Base-by-base conservation (phyloP, 306 rosid genomes). In the Dalbergia cochinchinensis region DNA sequence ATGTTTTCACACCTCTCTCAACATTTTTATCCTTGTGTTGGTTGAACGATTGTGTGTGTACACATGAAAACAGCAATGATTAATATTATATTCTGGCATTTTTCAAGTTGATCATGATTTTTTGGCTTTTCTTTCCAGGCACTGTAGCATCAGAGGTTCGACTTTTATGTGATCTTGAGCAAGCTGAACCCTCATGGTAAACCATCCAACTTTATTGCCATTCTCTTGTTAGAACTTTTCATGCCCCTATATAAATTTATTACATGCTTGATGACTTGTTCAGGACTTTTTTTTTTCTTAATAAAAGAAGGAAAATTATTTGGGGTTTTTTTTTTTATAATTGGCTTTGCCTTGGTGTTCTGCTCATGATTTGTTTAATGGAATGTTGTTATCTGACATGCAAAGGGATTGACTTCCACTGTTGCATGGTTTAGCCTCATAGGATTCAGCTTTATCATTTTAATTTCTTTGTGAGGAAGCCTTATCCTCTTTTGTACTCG, bases 91-190 rank as follows among this genome's bases (percentile, higher is more conserved):
- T 57, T 31, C 41, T 22, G 37, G 33, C 6, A 4, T 57, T 66
- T 70, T 65, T 60, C 81, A 65, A 54, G 65, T 44, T 50, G 65
- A 47, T 59, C 51, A 73, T 10, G 64, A 60, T 77, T 74, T 57
- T 65, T 11, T 71, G 51, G 47, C 34, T 74, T 71, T 79, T 76
- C 73, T 65, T 84, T 75, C 7, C 76, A 90, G 99, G 97, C 26
- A 68, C 62, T 69, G 97, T 86, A 19, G 48, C 94, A 74, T 95
- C 99, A 6, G 99, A 95, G 85, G 92, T 91, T 80, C 90, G 96
- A 39, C 91, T 92, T 65, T 65, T 91, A 63, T 95, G 99, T 53
- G 94, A 95, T 80, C 92, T 95, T 33, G 99, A 93, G 87, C 94
- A 84, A 55, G 77, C 93, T 70, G 98, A 95, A 81, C 92, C 99